These are phyloP conservation scores for Fraxinus paxiana DNA, from an alignment of 305 asterid genomes.

Conservation along the genomic window DNA sequence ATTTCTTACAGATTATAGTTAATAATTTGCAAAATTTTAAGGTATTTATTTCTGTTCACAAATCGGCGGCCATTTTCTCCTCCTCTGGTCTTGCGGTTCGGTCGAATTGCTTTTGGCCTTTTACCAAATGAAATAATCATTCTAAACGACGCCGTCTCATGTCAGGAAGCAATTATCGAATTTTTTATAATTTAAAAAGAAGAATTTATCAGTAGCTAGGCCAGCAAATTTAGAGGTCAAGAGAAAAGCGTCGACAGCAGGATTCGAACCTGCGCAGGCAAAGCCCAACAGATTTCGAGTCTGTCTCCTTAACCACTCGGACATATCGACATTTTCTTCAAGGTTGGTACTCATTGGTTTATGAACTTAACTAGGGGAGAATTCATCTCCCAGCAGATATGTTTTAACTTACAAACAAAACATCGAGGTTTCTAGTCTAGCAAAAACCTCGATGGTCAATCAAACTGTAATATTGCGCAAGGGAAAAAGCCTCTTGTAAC, in stretches of 20 bases:
- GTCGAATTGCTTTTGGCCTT: background rate
- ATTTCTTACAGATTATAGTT: conserved; percentile 24
- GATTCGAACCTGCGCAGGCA: conserved; percentile 99
- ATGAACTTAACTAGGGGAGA: too few relatives aligned
- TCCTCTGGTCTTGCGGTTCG: background rate
- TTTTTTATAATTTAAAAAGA: background rate
- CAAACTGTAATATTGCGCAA: background rate
- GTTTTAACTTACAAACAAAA: too few relatives aligned
- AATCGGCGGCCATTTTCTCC: background rate
- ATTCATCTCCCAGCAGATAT: background rate
- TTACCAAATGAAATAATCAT: too few relatives aligned
- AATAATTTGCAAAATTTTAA: background rate
- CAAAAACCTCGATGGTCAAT: background rate
- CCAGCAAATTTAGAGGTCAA: too few relatives aligned
- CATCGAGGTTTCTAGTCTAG: background rate
- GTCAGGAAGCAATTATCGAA: background rate
- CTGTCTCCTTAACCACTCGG: conserved; percentile 99
- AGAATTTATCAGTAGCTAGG: background rate
- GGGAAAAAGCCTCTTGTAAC: too few relatives aligned
- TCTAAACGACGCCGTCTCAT: background rate
- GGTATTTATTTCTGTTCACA: background rate
- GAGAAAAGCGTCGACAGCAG: conserved; percentile 86
- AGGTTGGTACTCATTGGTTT: background rate
- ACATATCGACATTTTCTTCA: conserved; percentile 49
- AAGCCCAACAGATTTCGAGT: conserved; percentile 99